A percentile compares a stretch with the other conserved stretches of the same genome.
These are phyloP conservation scores for Williopsis jadinii DNA, from an alignment of 1,139 yeast genomes.

Conservation along the genomic window DNA sequence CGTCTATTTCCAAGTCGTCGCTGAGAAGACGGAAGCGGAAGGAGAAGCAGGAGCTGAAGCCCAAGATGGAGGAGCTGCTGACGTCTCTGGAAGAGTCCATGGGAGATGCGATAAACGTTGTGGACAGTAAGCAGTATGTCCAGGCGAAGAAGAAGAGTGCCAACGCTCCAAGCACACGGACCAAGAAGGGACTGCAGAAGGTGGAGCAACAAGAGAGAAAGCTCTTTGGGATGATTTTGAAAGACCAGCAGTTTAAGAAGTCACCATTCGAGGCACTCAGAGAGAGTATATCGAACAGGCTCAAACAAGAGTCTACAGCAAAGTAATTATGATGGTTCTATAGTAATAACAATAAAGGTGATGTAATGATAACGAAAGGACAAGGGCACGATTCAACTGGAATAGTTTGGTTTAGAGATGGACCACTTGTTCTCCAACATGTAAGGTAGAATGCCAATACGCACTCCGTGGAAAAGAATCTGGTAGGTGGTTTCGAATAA, in stretches of 20 bases:
- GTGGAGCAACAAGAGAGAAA: slow-evolving; percentile 48
- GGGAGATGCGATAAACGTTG: slow-evolving; percentile 14
- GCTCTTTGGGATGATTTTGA: slow-evolving; percentile 48
- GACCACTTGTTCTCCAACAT: slow-evolving; percentile 40
- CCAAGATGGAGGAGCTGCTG: slow-evolving; percentile 58
- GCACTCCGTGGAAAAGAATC: slow-evolving; percentile 67
- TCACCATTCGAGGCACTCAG: slow-evolving; percentile 16
- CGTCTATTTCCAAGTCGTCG: slow-evolving; percentile 55
- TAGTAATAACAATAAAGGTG: background rate
- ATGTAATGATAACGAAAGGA: background rate
- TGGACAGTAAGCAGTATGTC: slow-evolving; percentile 14
- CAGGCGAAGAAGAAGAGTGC: slow-evolving; percentile 25
- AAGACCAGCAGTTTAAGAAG: slow-evolving; percentile 23
- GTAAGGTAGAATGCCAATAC: slow-evolving; percentile 56
- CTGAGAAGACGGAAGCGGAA: slow-evolving; percentile 60
- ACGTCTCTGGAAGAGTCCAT: slow-evolving; percentile 37
- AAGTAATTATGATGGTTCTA: slow-evolving; percentile 1
- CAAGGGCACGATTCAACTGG: slow-evolving; percentile 1
- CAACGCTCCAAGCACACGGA: slow-evolving; percentile 58
- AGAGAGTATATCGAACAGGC: slow-evolving; percentile 11
- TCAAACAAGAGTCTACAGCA: slow-evolving; percentile 3
- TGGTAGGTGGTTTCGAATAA: slow-evolving; percentile 42
- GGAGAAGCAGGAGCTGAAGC: slow-evolving; percentile 53
- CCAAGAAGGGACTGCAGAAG: slow-evolving; percentile 46
- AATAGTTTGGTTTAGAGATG: slow-evolving; percentile 12